These are phyloP conservation scores for Xanthoceras sorbifolium DNA, from an alignment of 345 rosid species.

Conservation along the genomic window DNA sequence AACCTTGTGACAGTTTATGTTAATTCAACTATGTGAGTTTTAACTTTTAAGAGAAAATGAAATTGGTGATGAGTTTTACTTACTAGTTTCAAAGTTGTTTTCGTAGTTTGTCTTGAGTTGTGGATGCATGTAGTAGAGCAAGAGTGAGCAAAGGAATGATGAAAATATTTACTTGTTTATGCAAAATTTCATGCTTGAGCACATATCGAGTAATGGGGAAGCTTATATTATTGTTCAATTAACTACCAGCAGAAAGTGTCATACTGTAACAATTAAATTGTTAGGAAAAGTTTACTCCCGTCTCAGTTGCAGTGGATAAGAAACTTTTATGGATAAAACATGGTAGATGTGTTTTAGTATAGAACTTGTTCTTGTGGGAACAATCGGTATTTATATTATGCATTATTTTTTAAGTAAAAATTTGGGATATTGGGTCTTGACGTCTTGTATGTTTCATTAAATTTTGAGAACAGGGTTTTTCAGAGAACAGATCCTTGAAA, in stretches of 20 bases:
- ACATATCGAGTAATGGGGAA: not conserved
- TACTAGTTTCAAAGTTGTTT: not conserved
- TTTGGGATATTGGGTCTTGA: not conserved
- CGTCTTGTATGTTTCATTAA: not conserved
- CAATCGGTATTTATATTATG: too few species aligned
- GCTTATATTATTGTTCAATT: not conserved
- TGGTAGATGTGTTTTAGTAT: not conserved
- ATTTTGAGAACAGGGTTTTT: too few species aligned
- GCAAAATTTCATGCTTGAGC: not conserved
- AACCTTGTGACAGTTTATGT: constrained; percentile 1
- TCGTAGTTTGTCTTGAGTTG: not conserved
- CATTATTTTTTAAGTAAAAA: not conserved
- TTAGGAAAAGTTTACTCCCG: not conserved
- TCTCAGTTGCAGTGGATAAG: not conserved
- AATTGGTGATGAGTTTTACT: not conserved
- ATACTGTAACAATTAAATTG: not conserved
- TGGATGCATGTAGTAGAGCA: not conserved
- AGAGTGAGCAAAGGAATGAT: not conserved
- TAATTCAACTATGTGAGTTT: not conserved
- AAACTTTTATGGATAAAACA: not conserved
- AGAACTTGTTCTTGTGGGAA: too few species aligned
- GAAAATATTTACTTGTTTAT: not conserved
- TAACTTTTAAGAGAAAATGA: not conserved
- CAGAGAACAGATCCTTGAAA: not conserved
- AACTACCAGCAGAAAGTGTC: not conserved